Base-by-base conservation (phyloP, 371 early-diverging fungal genomes). In the Thermomucor indicae-seudaticae region DNA sequence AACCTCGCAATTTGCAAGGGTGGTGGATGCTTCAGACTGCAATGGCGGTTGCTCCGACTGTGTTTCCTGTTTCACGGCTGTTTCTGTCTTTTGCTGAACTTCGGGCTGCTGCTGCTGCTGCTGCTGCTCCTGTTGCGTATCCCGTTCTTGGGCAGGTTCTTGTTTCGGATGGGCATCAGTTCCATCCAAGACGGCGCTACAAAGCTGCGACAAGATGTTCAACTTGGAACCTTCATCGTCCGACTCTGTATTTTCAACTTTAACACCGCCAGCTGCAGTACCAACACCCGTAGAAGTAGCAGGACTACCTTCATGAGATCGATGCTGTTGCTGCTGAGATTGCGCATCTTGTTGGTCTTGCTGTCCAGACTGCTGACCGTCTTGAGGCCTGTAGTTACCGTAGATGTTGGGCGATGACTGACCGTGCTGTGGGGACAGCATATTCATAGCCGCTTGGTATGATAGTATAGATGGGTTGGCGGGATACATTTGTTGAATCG, bases 191-290 rank as follows among this genome's bases (percentile, higher is more conserved):
- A 71, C 75, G 30, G 60, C 72, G 37, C 70, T 75, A 41, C 75
- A 75, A 11, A 75, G 67, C 47, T 67, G 67, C 24, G 72, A 71
- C 20, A 75, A 49, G 34, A 75, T 67, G 17, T 53, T 69, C 35
- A 74, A 47, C 40, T 74, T 74, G 40, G 65, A 65, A 12, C 70
- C 70, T 52, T 74, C 74, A 32, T 70, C 75, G 30, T 74, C 75
- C 22, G 65, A 65, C 24, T 67, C 74, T 25, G 57, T 37, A 28
- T 35, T 55, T 8, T 30, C 57, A 43, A 34, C 51, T 11, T 44
- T 42, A 12, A 27, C 37, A n/a, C n/a, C n/a, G n/a, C n/a, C n/a
- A 14, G 51, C 23, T 23, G 49, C 17, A 19, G 49, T 41, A 44
- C 35, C 50, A 25, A 38, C 37, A 50, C 19, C 53, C 22, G 43